These are phyloP conservation scores for Leccinum solheimii DNA, from an alignment of 1,284 basidiomycete species.

Conservation along the genomic window DNA sequence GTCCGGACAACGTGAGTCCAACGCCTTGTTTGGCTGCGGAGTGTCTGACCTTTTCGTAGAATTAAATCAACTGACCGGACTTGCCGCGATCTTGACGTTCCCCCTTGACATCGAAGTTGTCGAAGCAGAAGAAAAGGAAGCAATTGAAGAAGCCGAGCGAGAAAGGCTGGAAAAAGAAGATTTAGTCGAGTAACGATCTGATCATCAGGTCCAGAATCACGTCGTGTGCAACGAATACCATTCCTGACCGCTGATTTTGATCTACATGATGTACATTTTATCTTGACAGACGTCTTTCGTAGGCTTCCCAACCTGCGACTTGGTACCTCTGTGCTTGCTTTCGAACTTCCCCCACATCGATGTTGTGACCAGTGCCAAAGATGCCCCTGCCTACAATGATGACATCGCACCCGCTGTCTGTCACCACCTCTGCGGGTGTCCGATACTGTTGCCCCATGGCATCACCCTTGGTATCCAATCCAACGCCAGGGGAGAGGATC, in stretches of 20 bases:
- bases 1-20: conserved; percentile 84
- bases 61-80: conserved; percentile 91
- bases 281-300: conserved; percentile 41
- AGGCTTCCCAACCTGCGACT: conserved; percentile 90
- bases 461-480: conserved; percentile 82
- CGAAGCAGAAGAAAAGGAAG: conserved; percentile 79
- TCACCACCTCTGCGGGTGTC: conserved; percentile 85
- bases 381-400: conserved; percentile 98
- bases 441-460: conserved; percentile 96
- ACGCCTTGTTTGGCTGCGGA: background rate
- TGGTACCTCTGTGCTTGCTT: conserved; percentile 83
- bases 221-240: background rate
- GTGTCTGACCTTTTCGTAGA: conserved; percentile 51
- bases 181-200: conserved; percentile 28
- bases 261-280: background rate
- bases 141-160: conserved; percentile 50
- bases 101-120: conserved; percentile 95
- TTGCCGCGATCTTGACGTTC: conserved; percentile 95
- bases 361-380: conserved; percentile 73
- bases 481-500: conserved; percentile 92
- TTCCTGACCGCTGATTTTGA: background rate
- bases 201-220: background rate
- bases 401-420: conserved; percentile 89
- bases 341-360: conserved; percentile 59
- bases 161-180: conserved; percentile 35